Percentiles rank a stretch among this genome's conserved stretches.
Evolutionary conservation across 2,329 filamentous ascomycete genomes (phyloP).

Genomic region (Hymenoscyphus linearis): DNA sequence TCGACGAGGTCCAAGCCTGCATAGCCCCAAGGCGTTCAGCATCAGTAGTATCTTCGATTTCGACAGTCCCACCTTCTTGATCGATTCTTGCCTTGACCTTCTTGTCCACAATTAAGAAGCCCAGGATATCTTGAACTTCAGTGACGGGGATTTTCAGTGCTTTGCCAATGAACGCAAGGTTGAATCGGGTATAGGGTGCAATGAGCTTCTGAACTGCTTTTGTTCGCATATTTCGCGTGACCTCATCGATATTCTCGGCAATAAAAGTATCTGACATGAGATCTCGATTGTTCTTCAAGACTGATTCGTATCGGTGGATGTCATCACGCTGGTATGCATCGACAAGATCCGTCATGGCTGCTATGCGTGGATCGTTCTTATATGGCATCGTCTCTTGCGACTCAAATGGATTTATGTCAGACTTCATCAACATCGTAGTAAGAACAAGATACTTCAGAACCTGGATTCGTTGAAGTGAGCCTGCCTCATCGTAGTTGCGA

Average conservation of each 20-base stretch:
- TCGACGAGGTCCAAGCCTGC: conserved; percentile 63
- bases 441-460: conserved; percentile 95
- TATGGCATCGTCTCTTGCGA: conserved; percentile 99
- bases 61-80: conserved; percentile 76
- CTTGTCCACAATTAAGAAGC: conserved; percentile 86
- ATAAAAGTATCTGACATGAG: conserved; percentile 92
- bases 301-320: conserved; percentile 83
- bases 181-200: conserved; percentile 91
- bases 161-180: conserved; percentile 78
- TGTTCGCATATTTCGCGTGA: conserved; percentile 95
- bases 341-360: conserved; percentile 94
- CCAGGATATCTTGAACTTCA: conserved; percentile 93
- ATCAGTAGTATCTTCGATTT: conserved; percentile 71
- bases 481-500: conserved; percentile 97
- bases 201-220: conserved; percentile 92
- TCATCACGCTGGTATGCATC: conserved; percentile 96
- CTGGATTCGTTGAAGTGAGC: conserved; percentile 91
- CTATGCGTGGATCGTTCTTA: conserved; percentile 89
- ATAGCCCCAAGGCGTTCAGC: conserved; percentile 69
- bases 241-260: conserved; percentile 97
- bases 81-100: conserved; percentile 86
- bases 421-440: conserved; percentile 97
- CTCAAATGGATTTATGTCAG: conserved; percentile 97
- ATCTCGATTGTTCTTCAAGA: conserved; percentile 81
- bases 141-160: conserved; percentile 78